Evolutionary conservation across 306 rosid species (phyloP).

Genomic region (Cucurbita ficifolia): DNA sequence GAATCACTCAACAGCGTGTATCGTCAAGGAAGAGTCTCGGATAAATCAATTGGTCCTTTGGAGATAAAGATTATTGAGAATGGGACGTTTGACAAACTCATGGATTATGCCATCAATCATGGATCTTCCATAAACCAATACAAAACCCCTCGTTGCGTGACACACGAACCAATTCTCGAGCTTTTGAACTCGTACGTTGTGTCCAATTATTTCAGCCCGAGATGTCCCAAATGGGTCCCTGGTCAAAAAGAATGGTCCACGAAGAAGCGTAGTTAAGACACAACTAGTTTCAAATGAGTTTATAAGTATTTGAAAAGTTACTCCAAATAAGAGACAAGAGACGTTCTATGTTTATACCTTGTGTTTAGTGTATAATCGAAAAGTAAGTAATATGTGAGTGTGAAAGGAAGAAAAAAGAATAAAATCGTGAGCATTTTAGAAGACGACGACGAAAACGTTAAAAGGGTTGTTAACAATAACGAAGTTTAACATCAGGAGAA

Average conservation of each 20-base stretch:
- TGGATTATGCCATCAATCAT: conserved; percentile 37
- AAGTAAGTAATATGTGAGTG: neutral
- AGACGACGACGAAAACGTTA: too few species aligned
- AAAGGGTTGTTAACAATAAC: conserved; percentile 21
- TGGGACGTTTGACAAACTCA: conserved; percentile 45
- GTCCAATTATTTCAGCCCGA: conserved; percentile 27
- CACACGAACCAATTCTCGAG: conserved; percentile 22
- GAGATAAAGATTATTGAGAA: conserved; percentile 37
- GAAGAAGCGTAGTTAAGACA: too few species aligned
- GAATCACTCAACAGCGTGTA: conserved; percentile 47
- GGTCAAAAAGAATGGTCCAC: conserved; percentile 21
- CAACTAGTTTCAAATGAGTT: neutral
- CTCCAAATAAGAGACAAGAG: neutral
- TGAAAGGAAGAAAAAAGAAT: neutral
- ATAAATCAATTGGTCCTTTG: conserved; percentile 41
- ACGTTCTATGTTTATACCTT: neutral
- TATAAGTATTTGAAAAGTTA: neutral
- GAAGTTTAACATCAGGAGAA: conserved; percentile 58
- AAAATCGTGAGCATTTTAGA: neutral
- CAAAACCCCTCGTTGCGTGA: conserved; percentile 44
- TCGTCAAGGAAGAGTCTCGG: conserved; percentile 40
- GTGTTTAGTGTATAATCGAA: neutral
- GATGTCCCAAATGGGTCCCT: conserved; percentile 38
- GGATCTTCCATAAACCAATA: conserved; percentile 62
- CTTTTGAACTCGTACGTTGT: conserved; percentile 27